Conservation (phyloP, 768 basidiomycete genomes). For the Tubosaeta brunneosetosa region DNA sequence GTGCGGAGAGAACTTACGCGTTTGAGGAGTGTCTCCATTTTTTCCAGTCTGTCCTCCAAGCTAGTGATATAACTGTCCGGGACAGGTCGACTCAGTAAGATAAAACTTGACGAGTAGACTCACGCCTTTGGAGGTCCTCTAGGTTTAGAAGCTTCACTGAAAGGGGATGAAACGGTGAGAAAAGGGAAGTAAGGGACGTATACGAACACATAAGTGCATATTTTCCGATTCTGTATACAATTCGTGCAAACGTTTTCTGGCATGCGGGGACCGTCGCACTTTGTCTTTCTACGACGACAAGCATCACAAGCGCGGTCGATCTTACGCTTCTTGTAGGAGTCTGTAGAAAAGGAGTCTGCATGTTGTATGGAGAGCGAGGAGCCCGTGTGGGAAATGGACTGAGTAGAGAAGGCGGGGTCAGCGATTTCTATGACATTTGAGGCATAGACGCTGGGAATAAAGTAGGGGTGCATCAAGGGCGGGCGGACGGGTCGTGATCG, state of each 20-base stretch:
- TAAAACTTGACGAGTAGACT: conserved; percentile 22
- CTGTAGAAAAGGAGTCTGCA: neutral
- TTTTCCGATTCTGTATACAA: conserved; percentile 46
- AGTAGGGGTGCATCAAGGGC: conserved; percentile 20
- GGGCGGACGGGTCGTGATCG: neutral
- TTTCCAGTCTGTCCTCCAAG: conserved; percentile 57
- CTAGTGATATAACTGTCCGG: conserved; percentile 48
- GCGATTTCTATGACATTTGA: conserved; percentile 28
- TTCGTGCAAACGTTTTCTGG: conserved; percentile 52
- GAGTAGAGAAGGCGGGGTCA: conserved; percentile 7
- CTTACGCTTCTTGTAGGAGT: conserved; percentile 39
- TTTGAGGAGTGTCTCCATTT: conserved; percentile 49
- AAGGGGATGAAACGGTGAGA: conserved; percentile 1
- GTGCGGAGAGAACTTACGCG: conserved; percentile 35
- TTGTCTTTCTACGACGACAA: conserved; percentile 55
- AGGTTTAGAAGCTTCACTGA: conserved; percentile 60
- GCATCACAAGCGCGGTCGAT: conserved; percentile 56
- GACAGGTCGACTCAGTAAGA: neutral
- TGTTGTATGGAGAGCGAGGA: conserved; percentile 14
- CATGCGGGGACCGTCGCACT: conserved; percentile 56
- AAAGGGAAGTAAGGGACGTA: neutral
- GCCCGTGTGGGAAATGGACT: neutral
- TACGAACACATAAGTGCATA: conserved; percentile 59
- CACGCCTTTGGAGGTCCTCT: conserved; percentile 67
- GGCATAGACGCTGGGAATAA: conserved; percentile 7